These are phyloP conservation scores for Laetiporus sulphureus DNA, from an alignment of 1,284 basidiomycete genomes.

Conservation along the genomic window DNA sequence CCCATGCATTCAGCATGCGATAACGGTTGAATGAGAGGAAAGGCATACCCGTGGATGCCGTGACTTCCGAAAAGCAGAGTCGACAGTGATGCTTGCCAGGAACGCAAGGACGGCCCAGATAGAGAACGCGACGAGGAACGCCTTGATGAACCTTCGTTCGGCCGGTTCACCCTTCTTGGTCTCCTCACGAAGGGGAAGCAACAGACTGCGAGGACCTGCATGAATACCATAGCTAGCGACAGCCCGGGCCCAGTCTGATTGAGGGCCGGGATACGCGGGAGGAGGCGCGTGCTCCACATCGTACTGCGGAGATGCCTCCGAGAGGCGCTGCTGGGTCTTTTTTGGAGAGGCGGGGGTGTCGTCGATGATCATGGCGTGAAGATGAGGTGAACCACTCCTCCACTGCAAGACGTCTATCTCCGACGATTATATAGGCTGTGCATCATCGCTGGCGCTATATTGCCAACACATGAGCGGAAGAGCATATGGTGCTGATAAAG, in stretches of 20 bases:
- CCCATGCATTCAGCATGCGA: too few relatives aligned
- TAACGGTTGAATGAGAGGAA: not conserved
- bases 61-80: not conserved
- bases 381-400: too few relatives aligned
- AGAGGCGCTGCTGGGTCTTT: constrained; percentile 10
- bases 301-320: constrained; percentile 9
- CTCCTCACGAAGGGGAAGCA: too few relatives aligned
- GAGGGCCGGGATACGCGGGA: not conserved
- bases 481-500: too few relatives aligned
- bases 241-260: not conserved
- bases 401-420: too few relatives aligned
- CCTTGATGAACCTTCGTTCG: not conserved
- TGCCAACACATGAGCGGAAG: too few relatives aligned
- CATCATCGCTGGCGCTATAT: too few relatives aligned
- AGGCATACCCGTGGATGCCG: not conserved
- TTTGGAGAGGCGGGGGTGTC: constrained; percentile 18
- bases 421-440: too few relatives aligned
- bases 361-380: constrained; percentile 18
- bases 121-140: not conserved
- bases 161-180: not conserved
- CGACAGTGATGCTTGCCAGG: not conserved
- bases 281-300: constrained; percentile 4
- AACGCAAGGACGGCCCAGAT: not conserved
- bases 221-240: not conserved
- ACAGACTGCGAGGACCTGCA: not conserved